Evolutionary conservation across 1,139 yeast species (phyloP).

Genomic region (Yarrowia galli): DNA sequence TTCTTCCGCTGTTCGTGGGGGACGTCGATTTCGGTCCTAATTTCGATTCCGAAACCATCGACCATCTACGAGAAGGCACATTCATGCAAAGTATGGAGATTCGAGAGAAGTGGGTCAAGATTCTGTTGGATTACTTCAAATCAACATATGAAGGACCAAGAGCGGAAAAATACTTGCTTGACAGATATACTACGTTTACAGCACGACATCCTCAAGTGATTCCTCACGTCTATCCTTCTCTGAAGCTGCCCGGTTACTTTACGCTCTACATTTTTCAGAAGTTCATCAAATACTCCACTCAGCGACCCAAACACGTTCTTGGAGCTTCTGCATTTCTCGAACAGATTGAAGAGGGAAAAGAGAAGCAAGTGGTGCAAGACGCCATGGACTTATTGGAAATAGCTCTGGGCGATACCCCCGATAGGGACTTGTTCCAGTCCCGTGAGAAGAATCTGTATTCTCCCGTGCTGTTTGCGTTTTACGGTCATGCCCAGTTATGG

Average conservation of each 20-base stretch:
- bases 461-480: background rate
- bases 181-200: constrained; percentile 5
- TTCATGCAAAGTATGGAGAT: constrained; percentile 10
- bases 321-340: background rate
- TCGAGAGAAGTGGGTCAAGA: background rate
- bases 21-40: background rate
- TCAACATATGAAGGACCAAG: background rate
- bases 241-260: background rate
- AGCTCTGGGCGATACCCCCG: background rate
- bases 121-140: background rate
- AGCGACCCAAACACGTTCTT: background rate
- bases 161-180: background rate
- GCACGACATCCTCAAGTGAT: constrained; percentile 10
- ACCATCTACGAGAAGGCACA: background rate
- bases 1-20: background rate
- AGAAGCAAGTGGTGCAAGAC: background rate
- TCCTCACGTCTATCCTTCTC: background rate
- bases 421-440: background rate
- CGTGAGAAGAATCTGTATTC: no score
- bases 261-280: background rate
- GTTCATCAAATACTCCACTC: background rate
- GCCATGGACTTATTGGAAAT: background rate
- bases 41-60: background rate
- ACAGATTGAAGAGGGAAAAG: background rate
- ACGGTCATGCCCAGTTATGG: constrained; percentile 18